Evolutionary conservation across 106 monocot species (phyloP).

Genomic region (Iris macrosiphon): DNA sequence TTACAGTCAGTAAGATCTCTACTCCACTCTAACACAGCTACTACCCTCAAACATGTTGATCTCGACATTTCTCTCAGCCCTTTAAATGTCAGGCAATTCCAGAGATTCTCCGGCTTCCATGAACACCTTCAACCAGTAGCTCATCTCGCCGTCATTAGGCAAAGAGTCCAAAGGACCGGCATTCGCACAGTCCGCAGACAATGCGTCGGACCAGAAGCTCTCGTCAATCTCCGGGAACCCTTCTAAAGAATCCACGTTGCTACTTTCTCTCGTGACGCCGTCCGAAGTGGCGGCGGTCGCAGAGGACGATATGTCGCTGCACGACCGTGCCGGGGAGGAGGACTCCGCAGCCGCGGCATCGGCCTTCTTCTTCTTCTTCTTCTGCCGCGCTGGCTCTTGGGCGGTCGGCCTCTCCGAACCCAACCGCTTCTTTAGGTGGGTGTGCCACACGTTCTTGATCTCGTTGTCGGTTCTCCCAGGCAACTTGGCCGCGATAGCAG

Average conservation of each 20-base stretch:
- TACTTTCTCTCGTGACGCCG: background rate
- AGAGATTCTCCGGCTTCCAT: slow-evolving; percentile 3
- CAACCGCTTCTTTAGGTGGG: slow-evolving; percentile 42
- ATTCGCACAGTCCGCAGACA: background rate
- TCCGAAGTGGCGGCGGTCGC: background rate
- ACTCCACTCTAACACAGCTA: too few relatives aligned
- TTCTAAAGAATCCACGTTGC: background rate
- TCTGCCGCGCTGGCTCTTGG: background rate
- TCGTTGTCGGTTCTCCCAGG: slow-evolving; percentile 54
- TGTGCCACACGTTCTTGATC: slow-evolving; percentile 63
- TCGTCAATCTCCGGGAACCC: slow-evolving; percentile 3
- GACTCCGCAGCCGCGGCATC: background rate
- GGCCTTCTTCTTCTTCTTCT: background rate
- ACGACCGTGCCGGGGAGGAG: too few relatives aligned
- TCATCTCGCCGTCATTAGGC: slow-evolving; percentile 2
- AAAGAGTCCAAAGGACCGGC: background rate
- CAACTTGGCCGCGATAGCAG: slow-evolving; percentile 31
- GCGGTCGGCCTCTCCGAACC: background rate
- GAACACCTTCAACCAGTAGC: slow-evolving; percentile 11
- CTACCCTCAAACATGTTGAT: too few relatives aligned
- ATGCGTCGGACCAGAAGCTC: slow-evolving; percentile 2
- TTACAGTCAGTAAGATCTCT: too few relatives aligned
- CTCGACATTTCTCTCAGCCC: too few relatives aligned
- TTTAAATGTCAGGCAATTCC: slow-evolving; percentile 1
- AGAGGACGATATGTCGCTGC: background rate